phyloP scores from a whole-genome alignment of 495 filamentous ascomycete species.

The Aspergillus cavernicola region DNA sequence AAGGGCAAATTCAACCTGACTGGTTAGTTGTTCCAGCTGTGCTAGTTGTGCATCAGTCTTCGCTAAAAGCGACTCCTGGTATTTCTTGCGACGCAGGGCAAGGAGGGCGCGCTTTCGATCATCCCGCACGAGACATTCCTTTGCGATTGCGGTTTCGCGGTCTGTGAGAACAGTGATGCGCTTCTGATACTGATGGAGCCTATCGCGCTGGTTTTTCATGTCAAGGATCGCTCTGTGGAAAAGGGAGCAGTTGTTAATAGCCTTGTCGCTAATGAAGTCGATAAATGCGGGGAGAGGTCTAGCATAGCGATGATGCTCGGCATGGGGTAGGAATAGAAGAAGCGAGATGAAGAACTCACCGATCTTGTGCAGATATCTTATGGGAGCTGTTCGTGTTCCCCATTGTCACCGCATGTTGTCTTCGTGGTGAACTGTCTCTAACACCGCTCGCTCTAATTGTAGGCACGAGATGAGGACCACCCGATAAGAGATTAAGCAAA shows the following conservation, averaged over 20 bases:
- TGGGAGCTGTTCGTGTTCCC: slow-evolving; percentile 61
- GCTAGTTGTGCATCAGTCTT: slow-evolving; percentile 91
- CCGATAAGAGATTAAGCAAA: slow-evolving; percentile 1
- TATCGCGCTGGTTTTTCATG: slow-evolving; percentile 95
- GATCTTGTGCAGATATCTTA: slow-evolving; percentile 71
- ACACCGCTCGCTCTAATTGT: neutral
- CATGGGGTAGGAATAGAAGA: neutral
- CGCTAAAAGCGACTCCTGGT: slow-evolving; percentile 83
- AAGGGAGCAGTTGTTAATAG: neutral
- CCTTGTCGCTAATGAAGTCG: neutral
- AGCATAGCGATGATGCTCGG: neutral
- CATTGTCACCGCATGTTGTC: slow-evolving; percentile 50
- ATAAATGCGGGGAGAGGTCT: neutral
- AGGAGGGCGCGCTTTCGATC: slow-evolving; percentile 81
- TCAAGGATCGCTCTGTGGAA: slow-evolving; percentile 79
- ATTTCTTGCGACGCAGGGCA: slow-evolving; percentile 91
- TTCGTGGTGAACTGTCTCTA: neutral
- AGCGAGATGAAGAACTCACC: slow-evolving; percentile 39
- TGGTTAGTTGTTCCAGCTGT: slow-evolving; percentile 77
- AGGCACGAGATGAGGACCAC: neutral
- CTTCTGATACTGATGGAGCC: slow-evolving; percentile 88
- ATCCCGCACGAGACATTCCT: slow-evolving; percentile 66
- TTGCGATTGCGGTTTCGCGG: slow-evolving; percentile 79
- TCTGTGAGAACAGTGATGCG: slow-evolving; percentile 79
- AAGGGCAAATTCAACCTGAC: slow-evolving; percentile 85